Evolutionary conservation across 116 monocot species (phyloP).

Genomic region (Papilionanthe hybrid): DNA sequence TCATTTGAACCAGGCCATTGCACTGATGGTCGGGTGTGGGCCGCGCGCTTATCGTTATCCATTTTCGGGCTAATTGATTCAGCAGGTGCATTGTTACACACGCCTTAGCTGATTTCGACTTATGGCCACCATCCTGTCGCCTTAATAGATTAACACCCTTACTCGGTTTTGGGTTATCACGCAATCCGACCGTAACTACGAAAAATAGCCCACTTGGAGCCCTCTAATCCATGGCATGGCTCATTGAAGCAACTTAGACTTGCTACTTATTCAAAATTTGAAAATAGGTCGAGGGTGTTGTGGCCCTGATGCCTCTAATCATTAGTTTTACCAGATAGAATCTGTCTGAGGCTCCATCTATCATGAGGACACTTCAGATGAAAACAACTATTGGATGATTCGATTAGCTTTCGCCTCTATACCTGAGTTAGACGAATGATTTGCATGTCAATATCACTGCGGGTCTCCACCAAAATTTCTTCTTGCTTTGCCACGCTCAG

Average conservation of each 20-base stretch:
- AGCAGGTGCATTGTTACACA: conserved; percentile 9
- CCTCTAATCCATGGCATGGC: background rate
- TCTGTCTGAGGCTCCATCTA: no score
- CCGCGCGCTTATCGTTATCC: background rate
- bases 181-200: conserved; percentile 10
- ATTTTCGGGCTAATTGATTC: conserved; percentile 15
- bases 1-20: background rate
- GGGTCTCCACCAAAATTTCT: no score
- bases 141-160: background rate
- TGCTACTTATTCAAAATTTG: background rate
- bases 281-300: no score
- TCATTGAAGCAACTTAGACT: background rate
- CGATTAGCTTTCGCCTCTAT: no score
- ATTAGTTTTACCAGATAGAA: no score
- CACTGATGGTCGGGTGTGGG: background rate
- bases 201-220: conserved; percentile 12
- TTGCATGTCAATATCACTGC: no score
- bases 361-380: no score
- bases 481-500: no score
- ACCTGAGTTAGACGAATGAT: no score
- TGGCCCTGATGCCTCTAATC: no score
- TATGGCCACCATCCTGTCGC: background rate
- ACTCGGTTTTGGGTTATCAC: background rate
- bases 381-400: no score
- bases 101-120: conserved; percentile 9